Base-by-base conservation (phyloP, 257 asterid genomes). In the Nemophila menziesii region DNA sequence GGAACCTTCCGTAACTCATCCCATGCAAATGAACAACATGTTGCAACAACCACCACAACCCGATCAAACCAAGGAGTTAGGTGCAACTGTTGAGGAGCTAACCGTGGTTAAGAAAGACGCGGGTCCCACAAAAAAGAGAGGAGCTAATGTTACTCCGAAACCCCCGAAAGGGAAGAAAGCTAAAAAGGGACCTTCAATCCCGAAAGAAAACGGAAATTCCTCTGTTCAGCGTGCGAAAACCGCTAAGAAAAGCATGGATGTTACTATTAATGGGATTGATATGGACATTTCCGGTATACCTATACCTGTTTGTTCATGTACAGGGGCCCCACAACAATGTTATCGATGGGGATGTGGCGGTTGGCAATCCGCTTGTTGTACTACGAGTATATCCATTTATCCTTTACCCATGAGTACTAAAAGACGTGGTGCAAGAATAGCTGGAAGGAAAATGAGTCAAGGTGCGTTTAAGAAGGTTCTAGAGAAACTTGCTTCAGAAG, bases 321-420 rank as follows among this genome's bases (percentile, higher is more conserved):
- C 98, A 0, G 98, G 96, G 11, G 43, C 82, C 20, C 78, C 92
- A n/a, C 98, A 84, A 71, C 98, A 87, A 56, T 87, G 97, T 33
- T 87, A 87, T 42, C 75, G 97, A 54, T 87, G 97, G 97, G 97
- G 97, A 0, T 83, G 87, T 45, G 97, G 97, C 23, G 97, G 97
- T 16, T 87, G 97, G 97, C 97, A 87, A 56, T 83, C 95, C 0
- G 97, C 97, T 4, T 87, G 97, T 46, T 87, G 97, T 61, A 87
- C 97, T 48, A 83, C 95, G 0, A 80, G 92, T 22, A 80, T 87
- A 65, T 87, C 97, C 0, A 77, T 75, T 89, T 83, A 87, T 46
- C 97, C 97, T 3, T 65, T 87, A 74, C 97, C 97, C 0, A 87
- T 87, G 97, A 87, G 93, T 64, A 69, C 84, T 14, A 87, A 87